phyloP scores from a whole-genome alignment of 805 yeast genomes.

The Wickerhamiella bombiphila region DNA sequence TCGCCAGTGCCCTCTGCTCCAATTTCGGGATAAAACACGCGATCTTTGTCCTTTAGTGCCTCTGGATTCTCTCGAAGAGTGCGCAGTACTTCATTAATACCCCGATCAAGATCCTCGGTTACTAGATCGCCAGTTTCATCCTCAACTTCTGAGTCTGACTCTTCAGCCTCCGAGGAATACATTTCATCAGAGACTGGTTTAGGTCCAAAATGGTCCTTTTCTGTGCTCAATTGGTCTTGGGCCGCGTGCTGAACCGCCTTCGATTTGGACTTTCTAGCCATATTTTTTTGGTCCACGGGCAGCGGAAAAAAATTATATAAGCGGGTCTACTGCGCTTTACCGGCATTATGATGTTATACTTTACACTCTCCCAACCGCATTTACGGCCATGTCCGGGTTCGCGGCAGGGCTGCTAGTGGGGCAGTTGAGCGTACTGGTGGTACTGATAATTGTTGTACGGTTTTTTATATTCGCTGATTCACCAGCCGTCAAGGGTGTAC shows the following conservation, averaged over 20 bases:
- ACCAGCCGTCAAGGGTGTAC: constrained; percentile 18
- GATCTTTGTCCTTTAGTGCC: constrained; percentile 45
- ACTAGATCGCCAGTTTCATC: constrained; percentile 83
- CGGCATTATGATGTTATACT: too few species aligned
- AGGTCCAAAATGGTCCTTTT: too few species aligned
- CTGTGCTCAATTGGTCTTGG: too few species aligned
- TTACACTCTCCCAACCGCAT: not conserved
- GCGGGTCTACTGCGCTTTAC: too few species aligned
- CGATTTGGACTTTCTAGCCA: too few species aligned
- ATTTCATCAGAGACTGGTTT: too few species aligned
- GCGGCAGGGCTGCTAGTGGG: constrained; percentile 28
- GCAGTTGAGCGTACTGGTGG: constrained; percentile 27
- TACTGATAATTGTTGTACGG: constrained; percentile 25
- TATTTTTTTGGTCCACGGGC: too few species aligned
- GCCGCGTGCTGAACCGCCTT: too few species aligned
- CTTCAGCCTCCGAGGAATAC: constrained; percentile 26
- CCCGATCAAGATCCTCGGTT: constrained; percentile 73
- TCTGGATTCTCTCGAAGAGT: constrained; percentile 54
- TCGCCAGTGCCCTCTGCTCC: constrained; percentile 27
- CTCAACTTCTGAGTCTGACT: constrained; percentile 53
- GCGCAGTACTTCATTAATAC: constrained; percentile 53
- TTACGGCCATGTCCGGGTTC: constrained; percentile 17
- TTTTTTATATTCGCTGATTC: constrained; percentile 30
- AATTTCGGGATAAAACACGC: constrained; percentile 57
- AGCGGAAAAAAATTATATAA: too few species aligned